A percentile compares a stretch with the other conserved stretches of the same genome.
Conservation (phyloP, 2,329 filamentous ascomycete species). For the Pseudogymnoascus verrucosus region DNA sequence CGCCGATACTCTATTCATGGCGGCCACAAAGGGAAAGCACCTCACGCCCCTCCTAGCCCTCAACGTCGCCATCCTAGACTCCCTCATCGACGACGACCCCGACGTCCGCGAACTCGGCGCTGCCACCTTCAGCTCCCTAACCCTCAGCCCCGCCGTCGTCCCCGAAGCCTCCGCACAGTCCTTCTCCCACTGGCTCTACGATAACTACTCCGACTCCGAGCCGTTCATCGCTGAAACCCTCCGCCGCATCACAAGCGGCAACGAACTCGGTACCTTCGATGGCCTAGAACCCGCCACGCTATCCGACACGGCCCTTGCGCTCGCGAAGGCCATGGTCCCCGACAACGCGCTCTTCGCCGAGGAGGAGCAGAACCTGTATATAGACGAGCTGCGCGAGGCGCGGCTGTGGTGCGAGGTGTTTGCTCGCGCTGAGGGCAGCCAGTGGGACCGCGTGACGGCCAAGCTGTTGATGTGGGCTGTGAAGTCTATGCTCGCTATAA, state of each 20-base stretch:
- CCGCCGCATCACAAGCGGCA: conserved; percentile 11
- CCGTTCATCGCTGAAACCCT: conserved; percentile 31
- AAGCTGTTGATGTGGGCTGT: neutral
- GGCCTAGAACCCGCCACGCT: neutral
- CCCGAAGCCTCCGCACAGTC: conserved; percentile 29
- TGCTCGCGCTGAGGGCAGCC: conserved; percentile 13
- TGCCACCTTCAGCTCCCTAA: neutral
- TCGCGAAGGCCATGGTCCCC: conserved; percentile 40
- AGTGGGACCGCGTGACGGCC: neutral
- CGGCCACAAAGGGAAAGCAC: conserved; percentile 21
- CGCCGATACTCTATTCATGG: conserved; percentile 19
- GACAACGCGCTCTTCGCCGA: conserved; percentile 71
- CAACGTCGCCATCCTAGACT: conserved; percentile 63
- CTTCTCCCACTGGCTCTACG: conserved; percentile 1
- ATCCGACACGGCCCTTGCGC: conserved; percentile 14
- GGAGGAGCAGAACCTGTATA: conserved; percentile 91
- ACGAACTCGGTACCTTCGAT: neutral
- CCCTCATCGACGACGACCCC: conserved; percentile 84
- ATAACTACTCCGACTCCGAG: conserved; percentile 14
- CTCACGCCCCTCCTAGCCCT: conserved; percentile 40
- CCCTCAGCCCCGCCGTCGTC: conserved; percentile 29
- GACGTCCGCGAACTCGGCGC: conserved; percentile 67
- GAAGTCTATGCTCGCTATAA: conserved; percentile 11
- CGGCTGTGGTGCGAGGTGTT: conserved; percentile 48
- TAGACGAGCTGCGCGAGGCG: conserved; percentile 72